Evolutionary conservation across 352 stramenopile genomes (phyloP), one percentile per base, ranked within the genome.

Genomic region (Peronospora belbahrii): DNA sequence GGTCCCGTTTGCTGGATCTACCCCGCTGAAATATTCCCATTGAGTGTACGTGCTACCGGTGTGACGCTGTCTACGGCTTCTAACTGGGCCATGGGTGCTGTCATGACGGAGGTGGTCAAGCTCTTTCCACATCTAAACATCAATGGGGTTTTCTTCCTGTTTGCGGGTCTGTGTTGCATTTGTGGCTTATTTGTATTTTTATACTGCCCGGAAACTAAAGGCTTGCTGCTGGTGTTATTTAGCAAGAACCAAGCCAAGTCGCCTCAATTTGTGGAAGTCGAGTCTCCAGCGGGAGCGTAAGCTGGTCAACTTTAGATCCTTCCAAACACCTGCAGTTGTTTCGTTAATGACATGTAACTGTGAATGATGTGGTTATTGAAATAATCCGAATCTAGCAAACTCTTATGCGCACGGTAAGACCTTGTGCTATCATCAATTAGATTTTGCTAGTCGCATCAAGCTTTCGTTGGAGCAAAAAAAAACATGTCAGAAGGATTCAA

Each of bases 101-200:
- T 66, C 28, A 76, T 74, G 62, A 56, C 62, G 11, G 49, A 74
- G 14, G 51, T 59, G n/a, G 51, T 58, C 19, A 58, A 58, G 50
- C 42, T 58, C 1, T 58, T 58, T 20, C 50, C 42, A 17, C 33
- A 34, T 9, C 45, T 60, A 20, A 70, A 76, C 55, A 73, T 76
- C 48, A 62, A 76, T 56, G 65, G 62, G 10, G 65, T 75, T 14
- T 85, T 85, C 57, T 77, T 62, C 55, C 48, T 73, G 2, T 73
- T 73, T 36, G 63, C 71, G 2, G 67, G 42, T 18, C 44, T 76
- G 19, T 73, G 67, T n/a, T 48, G 56, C 14, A 55, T 76, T 35
- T 73, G 54, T 18, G 49, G 48, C 15, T 52, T 58, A 6, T 74
- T 68, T 22, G 65, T 75, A 20, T 75, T 61, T 49, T 75, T 67